Evolutionary conservation across 2,329 filamentous ascomycete species (phyloP), one percentile per base, ranked within the genome.

Genomic region (Aureobasidium sp.): DNA sequence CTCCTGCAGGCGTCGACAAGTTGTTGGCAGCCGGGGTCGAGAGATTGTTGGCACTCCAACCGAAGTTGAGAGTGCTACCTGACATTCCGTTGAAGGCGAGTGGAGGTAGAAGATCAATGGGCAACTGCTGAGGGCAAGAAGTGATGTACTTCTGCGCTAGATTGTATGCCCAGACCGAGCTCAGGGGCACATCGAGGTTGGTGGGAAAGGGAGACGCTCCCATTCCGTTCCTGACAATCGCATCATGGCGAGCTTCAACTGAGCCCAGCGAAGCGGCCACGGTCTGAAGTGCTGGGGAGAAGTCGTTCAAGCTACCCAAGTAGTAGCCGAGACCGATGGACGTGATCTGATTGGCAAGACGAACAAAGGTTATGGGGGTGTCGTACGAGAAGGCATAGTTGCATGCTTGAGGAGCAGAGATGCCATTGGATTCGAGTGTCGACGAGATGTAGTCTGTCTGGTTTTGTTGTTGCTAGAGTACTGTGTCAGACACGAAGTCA

Each of bases 261-360:
- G 69, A 67, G 34, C 34, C 34, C 16, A 71, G 48, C 13, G 64
- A 66, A n/a, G 63, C 63, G 7, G 69, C 63, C 11, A 67, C 67
- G 10, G 66, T 65, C 10, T 69, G 62, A 16, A 71, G 59, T 7
- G 49, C 59, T 15, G 67, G 63, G 39, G 69, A 67, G 16, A 47
- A 47, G 49, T 68, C 64, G 7, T 65, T 64, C n/a, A 72, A 60
- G 5, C 69, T 67, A 3, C 67, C 68, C 7, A 71, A 64, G 55
- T 70, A 67, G 48, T 67, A 67, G 21, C 69, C 68, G 41, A 71
- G 69, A 39, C 69, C 67, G 16, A 69, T 66, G 8, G 65, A 66
- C 7, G 67, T 70, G 55, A 73, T 68, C 63, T 71, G 70, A 53
- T 69, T 71, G 42, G 68, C 70, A 11, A 72, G 65, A 15, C 65